Evolutionary conservation across 768 basidiomycete species (phyloP).

Genomic region (Psilocybe cubensis): DNA sequence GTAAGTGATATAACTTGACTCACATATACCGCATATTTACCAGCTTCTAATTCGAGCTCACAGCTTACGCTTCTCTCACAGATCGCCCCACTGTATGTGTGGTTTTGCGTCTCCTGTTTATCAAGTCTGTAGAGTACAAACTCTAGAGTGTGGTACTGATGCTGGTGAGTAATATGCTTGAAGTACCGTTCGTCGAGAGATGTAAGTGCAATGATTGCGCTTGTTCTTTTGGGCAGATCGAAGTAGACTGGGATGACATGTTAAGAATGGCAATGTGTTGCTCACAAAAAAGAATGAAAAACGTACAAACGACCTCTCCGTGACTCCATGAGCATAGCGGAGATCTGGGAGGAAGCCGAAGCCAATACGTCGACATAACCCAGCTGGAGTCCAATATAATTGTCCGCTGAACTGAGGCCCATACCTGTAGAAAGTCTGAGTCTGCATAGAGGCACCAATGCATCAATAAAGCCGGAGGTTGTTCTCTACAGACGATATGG

Average conservation of each 20-base stretch:
- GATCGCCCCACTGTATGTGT: constrained; percentile 28
- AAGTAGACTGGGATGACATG: constrained; percentile 12
- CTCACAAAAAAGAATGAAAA: neutral
- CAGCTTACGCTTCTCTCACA: constrained; percentile 36
- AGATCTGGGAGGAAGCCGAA: constrained; percentile 35
- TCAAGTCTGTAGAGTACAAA: constrained; percentile 48
- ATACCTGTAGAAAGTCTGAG: constrained; percentile 41
- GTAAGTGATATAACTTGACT: neutral
- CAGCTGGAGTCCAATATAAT: constrained; percentile 45
- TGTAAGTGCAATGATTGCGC: constrained; percentile 45
- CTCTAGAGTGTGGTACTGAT: constrained; percentile 42
- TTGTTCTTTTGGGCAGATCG: constrained; percentile 33
- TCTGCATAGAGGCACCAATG: constrained; percentile 19
- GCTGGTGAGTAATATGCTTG: constrained; percentile 38
- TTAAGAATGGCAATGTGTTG: neutral
- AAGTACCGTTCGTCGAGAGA: constrained; percentile 49
- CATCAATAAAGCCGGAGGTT: neutral
- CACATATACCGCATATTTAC: constrained; percentile 45
- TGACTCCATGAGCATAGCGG: constrained; percentile 41
- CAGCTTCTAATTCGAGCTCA: constrained; percentile 39
- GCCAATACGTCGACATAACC: constrained; percentile 46
- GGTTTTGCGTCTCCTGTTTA: constrained; percentile 27
- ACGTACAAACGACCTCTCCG: constrained; percentile 51
- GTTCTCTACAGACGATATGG: neutral
- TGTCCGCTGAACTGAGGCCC: constrained; percentile 39